Evolutionary conservation across 257 asterid genomes (phyloP).

Genomic region (Solanum acaule): DNA sequence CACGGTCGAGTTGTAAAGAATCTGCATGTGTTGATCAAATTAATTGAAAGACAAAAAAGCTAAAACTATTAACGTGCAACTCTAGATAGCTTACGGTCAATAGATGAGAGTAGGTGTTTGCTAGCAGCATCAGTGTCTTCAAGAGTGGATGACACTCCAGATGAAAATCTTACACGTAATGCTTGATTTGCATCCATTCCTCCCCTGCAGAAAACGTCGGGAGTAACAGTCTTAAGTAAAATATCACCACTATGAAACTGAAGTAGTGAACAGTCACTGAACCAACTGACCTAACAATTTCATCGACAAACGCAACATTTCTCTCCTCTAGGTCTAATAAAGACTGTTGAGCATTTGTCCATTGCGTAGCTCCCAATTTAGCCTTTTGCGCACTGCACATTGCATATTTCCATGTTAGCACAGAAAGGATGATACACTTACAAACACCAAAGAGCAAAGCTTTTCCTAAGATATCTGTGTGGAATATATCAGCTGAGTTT

Average conservation of each 20-base stretch:
- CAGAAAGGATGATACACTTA: not conserved
- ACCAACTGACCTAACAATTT: slow-evolving; percentile 56
- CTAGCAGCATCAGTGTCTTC: slow-evolving; percentile 76
- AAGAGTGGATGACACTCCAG: slow-evolving; percentile 68
- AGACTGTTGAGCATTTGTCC: slow-evolving; percentile 79
- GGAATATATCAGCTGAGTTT: not conserved
- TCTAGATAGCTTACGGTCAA: slow-evolving; percentile 58
- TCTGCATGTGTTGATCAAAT: slow-evolving; percentile 28
- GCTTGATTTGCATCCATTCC: slow-evolving; percentile 74
- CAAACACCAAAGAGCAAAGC: not conserved
- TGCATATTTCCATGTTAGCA: not conserved
- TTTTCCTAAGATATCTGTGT: not conserved
- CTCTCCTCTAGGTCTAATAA: slow-evolving; percentile 60
- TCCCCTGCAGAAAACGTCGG: slow-evolving; percentile 29
- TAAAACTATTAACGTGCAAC: not conserved
- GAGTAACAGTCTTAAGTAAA: not conserved
- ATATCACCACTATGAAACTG: not conserved
- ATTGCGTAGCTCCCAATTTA: slow-evolving; percentile 72
- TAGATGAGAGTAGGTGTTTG: slow-evolving; percentile 73
- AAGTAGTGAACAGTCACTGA: not conserved
- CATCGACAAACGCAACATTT: slow-evolving; percentile 64
- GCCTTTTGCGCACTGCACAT: slow-evolving; percentile 74
- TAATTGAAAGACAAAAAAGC: not conserved
- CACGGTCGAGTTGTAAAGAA: slow-evolving; percentile 87
- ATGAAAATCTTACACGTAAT: slow-evolving; percentile 55